Percentiles rank a stretch among this genome's conserved stretches.
Conservation (phyloP, 2,329 filamentous ascomycete species). For the Fusarium sublunatum region DNA sequence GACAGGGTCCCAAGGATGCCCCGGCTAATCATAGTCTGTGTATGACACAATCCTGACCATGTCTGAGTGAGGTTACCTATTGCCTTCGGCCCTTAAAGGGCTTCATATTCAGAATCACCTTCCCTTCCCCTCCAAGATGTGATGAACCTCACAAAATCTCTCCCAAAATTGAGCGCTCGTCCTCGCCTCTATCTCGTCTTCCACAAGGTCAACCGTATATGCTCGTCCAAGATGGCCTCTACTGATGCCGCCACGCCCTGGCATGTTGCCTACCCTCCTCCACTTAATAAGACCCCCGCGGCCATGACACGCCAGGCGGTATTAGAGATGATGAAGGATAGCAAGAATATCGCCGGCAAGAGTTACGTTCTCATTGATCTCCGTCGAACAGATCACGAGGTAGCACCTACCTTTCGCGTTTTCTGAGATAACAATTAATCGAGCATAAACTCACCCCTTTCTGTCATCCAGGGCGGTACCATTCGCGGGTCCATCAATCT, state of each 20-base stretch:
- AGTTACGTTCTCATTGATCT: slow-evolving; percentile 59
- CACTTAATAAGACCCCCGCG: slow-evolving; percentile 43
- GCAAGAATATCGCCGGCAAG: slow-evolving; percentile 41
- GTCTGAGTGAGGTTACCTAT: background rate
- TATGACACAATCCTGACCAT: slow-evolving; percentile 1
- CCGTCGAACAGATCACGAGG: slow-evolving; percentile 56
- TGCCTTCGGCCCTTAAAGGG: background rate
- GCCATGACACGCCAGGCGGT: slow-evolving; percentile 50
- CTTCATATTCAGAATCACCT: background rate
- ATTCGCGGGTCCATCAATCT: slow-evolving; percentile 65
- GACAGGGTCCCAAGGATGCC: slow-evolving; percentile 4
- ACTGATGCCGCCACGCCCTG: slow-evolving; percentile 46
- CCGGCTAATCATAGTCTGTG: background rate
- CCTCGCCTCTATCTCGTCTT: background rate
- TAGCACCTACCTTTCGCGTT: slow-evolving; percentile 36
- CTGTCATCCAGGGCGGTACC: slow-evolving; percentile 62
- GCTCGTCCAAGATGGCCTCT: background rate
- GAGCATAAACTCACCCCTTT: background rate
- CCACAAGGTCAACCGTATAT: background rate
- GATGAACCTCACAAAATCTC: background rate
- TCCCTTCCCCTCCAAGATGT: background rate
- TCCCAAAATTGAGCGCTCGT: background rate
- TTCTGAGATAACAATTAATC: too few species aligned
- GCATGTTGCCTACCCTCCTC: slow-evolving; percentile 55
- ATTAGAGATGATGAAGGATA: slow-evolving; percentile 49